Percentiles rank a stretch among this genome's conserved stretches.
These are phyloP conservation scores for Hyphopichia wangnamkhiaoensis DNA, from an alignment of 1,139 yeast species.

Conservation along the genomic window DNA sequence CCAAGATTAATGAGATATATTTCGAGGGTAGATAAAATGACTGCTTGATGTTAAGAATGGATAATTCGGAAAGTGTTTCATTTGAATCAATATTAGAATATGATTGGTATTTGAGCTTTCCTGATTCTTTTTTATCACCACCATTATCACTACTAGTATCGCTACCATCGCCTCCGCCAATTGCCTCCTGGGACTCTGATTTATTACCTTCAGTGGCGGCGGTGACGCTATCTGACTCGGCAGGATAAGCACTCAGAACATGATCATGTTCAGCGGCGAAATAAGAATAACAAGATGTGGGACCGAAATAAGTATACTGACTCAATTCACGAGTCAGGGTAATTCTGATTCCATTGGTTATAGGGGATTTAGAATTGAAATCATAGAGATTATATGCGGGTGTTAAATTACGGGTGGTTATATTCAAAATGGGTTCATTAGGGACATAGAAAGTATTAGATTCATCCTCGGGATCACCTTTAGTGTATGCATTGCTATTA, in stretches of 20 bases:
- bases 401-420: slow-evolving; percentile 7
- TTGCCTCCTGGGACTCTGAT: not conserved
- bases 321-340: slow-evolving; percentile 5
- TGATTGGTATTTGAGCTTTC: slow-evolving; percentile 4
- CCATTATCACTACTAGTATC: slow-evolving; percentile 3
- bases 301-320: slow-evolving; percentile 10
- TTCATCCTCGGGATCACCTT: slow-evolving; percentile 3
- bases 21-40: slow-evolving; percentile 14
- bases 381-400: slow-evolving; percentile 6
- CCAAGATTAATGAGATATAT: slow-evolving; percentile 33
- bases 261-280: slow-evolving; percentile 6
- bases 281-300: slow-evolving; percentile 10
- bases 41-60: slow-evolving; percentile 12
- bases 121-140: not conserved
- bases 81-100: slow-evolving; percentile 9
- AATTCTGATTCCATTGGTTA: slow-evolving; percentile 7
- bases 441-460: slow-evolving; percentile 6
- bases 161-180: too few species aligned
- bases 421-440: slow-evolving; percentile 9
- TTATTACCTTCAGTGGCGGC: not conserved
- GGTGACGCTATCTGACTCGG: not conserved
- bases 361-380: not conserved
- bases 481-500: not conserved
- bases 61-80: slow-evolving; percentile 12
- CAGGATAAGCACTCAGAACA: too few species aligned